Percentiles rank a stretch among this genome's conserved stretches.
phyloP scores from a whole-genome alignment of 2,329 filamentous ascomycete species.

The Ceratocystis cubensis region DNA sequence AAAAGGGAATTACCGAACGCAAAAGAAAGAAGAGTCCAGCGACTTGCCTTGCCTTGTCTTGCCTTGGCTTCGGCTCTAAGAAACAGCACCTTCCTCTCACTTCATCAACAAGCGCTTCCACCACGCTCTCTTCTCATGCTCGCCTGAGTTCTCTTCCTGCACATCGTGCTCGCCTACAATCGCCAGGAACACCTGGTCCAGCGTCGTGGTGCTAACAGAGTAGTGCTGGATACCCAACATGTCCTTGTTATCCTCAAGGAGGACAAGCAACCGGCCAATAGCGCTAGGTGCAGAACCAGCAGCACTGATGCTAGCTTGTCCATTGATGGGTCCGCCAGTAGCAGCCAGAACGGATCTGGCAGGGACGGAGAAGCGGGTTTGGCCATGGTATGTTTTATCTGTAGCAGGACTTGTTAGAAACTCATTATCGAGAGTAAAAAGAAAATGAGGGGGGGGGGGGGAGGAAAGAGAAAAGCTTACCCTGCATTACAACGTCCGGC shows the following conservation, averaged over 20 bases:
- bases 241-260: slow-evolving; percentile 59
- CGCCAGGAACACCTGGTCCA: slow-evolving; percentile 81
- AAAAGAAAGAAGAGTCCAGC: neutral
- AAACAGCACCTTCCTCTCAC: neutral
- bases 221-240: slow-evolving; percentile 69
- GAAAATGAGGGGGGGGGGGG: neutral
- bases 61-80: too few relatives aligned
- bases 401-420: slow-evolving; percentile 8
- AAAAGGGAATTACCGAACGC: too few relatives aligned
- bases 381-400: slow-evolving; percentile 66
- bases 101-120: slow-evolving; percentile 8
- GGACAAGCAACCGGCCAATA: slow-evolving; percentile 56
- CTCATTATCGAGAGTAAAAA: neutral
- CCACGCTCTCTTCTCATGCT: slow-evolving; percentile 24
- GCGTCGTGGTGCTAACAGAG: slow-evolving; percentile 70
- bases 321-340: neutral
- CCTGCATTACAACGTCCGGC: slow-evolving; percentile 52
- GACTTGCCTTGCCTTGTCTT: neutral
- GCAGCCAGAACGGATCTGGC: slow-evolving; percentile 30
- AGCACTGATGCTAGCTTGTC: neutral
- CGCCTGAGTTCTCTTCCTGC: slow-evolving; percentile 54
- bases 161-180: slow-evolving; percentile 74
- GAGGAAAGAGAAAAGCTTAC: neutral
- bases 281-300: slow-evolving; percentile 30
- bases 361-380: slow-evolving; percentile 71